Base-by-base conservation (phyloP, 164 flowering plant genomes). In the Buxus sempervirens region DNA sequence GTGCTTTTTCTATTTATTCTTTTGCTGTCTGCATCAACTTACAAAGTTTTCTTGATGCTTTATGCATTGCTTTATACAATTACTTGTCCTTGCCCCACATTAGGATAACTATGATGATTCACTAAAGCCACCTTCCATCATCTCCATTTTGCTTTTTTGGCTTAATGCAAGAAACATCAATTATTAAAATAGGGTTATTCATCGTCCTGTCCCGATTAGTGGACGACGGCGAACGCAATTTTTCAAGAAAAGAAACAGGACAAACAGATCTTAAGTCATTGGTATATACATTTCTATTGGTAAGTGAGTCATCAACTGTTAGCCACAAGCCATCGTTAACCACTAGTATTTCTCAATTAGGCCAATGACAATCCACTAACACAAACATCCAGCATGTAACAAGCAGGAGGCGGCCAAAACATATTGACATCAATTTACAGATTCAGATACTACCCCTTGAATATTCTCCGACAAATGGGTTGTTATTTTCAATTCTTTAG, bases 21-120 rank as follows among this genome's bases (percentile, higher is more conserved):
- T 56, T 56, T 2, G 6, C 16, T 12, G 22, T 56, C 26, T 3
- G 24, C 24, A 56, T 45, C 51, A 45, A 45, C 51, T 45, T 15
- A 10, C 51, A 45, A 10, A 10, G 51, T 45, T 1, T 45, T 45
- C 51, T 45, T 45, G 59, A 12, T 16, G 13, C 13, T 56, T n/a
- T 57, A 13, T 23, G 9, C 4, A 25, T 57, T n/a, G 15, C 41
- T 59, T 59, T 59, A 59, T 13, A 28, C 16, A 59, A 13, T 18
- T 62, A 62, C 16, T 62, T 62, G 19, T 48, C 65, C 41, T 42
- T 42, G 27, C 45, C 27, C 65, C 14, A 7, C 13, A 9, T 23
- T 41, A 22, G 65, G 65, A 62, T 63, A 63, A 42, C 55, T 32
- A 63, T 63, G 66, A 48, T 63, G 66, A 63, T 63, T 63, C 66